Base-by-base conservation (phyloP, 441 rosid genomes). In the Dalechampia spathulata region DNA sequence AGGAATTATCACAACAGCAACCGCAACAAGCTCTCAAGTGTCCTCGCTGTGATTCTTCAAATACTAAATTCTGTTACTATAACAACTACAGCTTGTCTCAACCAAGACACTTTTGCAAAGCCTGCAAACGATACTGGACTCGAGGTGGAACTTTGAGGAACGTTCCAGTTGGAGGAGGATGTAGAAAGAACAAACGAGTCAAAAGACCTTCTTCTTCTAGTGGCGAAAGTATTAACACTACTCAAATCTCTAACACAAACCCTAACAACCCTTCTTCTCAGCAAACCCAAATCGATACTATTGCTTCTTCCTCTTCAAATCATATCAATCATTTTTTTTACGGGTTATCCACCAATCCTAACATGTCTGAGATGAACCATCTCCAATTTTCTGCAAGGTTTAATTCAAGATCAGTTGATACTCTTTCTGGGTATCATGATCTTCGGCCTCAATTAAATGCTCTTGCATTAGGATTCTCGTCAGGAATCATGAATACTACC, bases 11-110 rank as follows among this genome's bases (percentile, higher is more conserved):
- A 16, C 57, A 43, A 27, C n/a, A n/a, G n/a, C n/a, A n/a, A n/a
- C n/a, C n/a, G 0, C 79, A 68, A n/a, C 79, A 67, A 46, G 74
- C 78, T 28, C 78, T 80, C 4, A 78, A 68, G 66, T 83, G 90
- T 53, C 90, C 90, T 19, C 78, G 90, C 7, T 83, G 90, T 34
- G 84, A 83, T 22, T 83, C 90, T 5, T 74, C 84, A 4, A 83
- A 83, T 72, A 83, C 90, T 12, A 83, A 83, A 76, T 83, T 83
- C 64, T 83, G 90, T 45, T 83, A 83, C 77, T 83, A 78, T 74
- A 83, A 83, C 72, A 83, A 83, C 71, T 83, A 83, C 77, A 83
- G 90, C 67, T 64, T 80, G 20, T 75, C 83, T 1, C 90, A 83
- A 71, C 90, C 90, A 1, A 70, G 90, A 48, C 86, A 83, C 77